Evolutionary conservation across 2,329 filamentous ascomycete genomes (phyloP), one percentile per base, ranked within the genome.

Genomic region (Claviceps pazoutovae): DNA sequence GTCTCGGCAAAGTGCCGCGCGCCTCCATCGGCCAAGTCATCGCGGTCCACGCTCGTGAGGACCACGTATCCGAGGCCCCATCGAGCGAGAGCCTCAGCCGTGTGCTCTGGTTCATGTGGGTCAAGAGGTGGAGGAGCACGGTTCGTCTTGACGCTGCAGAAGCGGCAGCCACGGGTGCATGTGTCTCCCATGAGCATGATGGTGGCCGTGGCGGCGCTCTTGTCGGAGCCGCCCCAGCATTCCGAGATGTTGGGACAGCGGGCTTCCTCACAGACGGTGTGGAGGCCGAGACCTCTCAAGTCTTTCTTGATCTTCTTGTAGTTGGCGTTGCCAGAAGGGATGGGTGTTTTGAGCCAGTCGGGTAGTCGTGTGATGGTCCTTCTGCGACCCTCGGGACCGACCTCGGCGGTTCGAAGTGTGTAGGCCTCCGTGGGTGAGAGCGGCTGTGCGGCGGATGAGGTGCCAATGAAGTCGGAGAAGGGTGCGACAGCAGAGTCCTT

Each of bases 181-280:
- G 91, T 97, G 68, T 98, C 93, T 57, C 93, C 93, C 90, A 97
- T 97, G 47, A 98, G 74, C 93, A 98, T 98, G 68, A 98, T 97
- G 11, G 93, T 98, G 2, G 93, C 93, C 36, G 93, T 98, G 4
- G 93, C 93, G 26, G 88, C 84, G 58, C 82, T 84, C 73, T 95
- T 95, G 66, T 85, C 81, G 64, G 76, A 82, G 37, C 93, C 93
- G 55, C 93, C 93, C 93, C 93, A 98, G 74, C 93, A 98, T 66
- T 97, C 91, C 56, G 86, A 89, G 55, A 98, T 95, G 69, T 98
- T 98, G 55, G 93, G 93, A 69, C 93, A 98, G 58, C 89, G 82
- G 1, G 93, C 93, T 72, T 98, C 93, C 71, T 98, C 93, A 69
- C 93, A 98, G 16, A 98, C 93, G 4, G 93, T 98, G 68, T 96